Percentiles rank a stretch among this genome's conserved stretches.
phyloP scores from a whole-genome alignment of 1,284 basidiomycete species.

The Trichosporon sp. region DNA sequence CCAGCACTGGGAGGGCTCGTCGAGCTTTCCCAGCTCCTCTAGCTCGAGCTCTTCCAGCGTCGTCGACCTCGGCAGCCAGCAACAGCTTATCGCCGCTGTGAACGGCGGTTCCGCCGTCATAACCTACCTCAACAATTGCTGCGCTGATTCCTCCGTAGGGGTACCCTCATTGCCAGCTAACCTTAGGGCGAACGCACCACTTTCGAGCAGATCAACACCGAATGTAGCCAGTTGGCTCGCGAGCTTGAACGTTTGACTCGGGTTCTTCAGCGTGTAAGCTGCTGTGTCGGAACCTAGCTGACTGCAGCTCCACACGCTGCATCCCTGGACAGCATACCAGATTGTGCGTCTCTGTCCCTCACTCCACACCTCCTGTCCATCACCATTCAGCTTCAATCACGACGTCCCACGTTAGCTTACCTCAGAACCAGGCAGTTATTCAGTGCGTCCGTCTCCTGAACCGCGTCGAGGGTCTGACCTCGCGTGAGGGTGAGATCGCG shows the following conservation, averaged over 20 bases:
- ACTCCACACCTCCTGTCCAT: too few species aligned
- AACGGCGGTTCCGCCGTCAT: background rate
- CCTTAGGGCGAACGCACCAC: background rate
- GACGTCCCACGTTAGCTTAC: background rate
- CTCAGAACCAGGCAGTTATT: background rate
- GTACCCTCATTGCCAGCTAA: background rate
- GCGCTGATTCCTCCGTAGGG: background rate
- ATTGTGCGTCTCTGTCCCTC: background rate
- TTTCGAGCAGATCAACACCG: background rate
- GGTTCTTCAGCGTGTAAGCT: background rate
- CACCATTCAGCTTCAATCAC: too few species aligned
- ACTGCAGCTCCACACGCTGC: background rate
- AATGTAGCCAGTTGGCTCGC: background rate
- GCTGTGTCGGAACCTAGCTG: background rate
- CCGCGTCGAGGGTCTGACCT: background rate
- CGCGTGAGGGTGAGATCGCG: background rate
- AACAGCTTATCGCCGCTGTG: background rate
- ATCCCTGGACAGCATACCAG: background rate
- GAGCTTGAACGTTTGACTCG: background rate
- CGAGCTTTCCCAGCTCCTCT: too few species aligned
- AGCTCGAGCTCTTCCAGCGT: background rate
- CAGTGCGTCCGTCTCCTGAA: background rate
- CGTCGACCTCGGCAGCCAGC: background rate
- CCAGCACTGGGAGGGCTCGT: background rate
- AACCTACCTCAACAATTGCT: background rate